Conservation (phyloP, 2,329 filamentous ascomycete species). For the Calonectria naviculata region DNA sequence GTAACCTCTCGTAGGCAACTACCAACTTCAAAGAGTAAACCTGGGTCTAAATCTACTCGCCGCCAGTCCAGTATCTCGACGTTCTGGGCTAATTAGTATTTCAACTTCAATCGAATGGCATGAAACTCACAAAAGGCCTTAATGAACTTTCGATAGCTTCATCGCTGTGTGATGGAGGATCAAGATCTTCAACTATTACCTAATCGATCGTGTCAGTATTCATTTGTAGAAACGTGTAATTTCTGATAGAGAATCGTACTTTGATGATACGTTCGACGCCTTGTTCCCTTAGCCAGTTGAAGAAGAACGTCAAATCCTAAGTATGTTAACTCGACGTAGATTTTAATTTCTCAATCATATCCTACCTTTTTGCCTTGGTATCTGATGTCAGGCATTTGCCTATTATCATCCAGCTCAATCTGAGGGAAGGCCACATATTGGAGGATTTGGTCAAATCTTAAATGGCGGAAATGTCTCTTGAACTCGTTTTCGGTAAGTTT, state of each 20-base stretch:
- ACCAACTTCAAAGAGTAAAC: not conserved
- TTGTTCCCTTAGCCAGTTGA: constrained; percentile 6
- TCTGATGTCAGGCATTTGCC: not conserved
- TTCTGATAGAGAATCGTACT: no score
- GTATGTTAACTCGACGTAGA: no score
- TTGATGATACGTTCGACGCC: constrained; percentile 8
- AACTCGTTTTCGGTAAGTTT: not conserved
- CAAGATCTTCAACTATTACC: constrained; percentile 21
- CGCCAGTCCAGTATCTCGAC: constrained; percentile 24
- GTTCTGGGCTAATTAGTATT: not conserved
- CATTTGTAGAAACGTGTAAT: no score
- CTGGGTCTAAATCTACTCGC: constrained; percentile 1
- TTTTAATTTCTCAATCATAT: no score
- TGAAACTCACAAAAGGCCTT: constrained; percentile 2
- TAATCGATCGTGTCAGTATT: no score
- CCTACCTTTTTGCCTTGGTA: constrained; percentile 6
- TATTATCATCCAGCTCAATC: not conserved
- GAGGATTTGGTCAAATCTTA: constrained; percentile 6
- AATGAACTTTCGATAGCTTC: constrained; percentile 17
- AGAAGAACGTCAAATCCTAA: constrained; percentile 24
- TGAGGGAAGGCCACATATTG: constrained; percentile 23
- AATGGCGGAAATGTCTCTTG: constrained; percentile 11
- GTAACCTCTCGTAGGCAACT: constrained; percentile 11
- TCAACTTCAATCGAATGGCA: not conserved
- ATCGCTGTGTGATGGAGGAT: constrained; percentile 22